These are phyloP conservation scores for Urochloa ruziziensis DNA, from an alignment of 176 grass and related monocot genomes.

Conservation along the genomic window DNA sequence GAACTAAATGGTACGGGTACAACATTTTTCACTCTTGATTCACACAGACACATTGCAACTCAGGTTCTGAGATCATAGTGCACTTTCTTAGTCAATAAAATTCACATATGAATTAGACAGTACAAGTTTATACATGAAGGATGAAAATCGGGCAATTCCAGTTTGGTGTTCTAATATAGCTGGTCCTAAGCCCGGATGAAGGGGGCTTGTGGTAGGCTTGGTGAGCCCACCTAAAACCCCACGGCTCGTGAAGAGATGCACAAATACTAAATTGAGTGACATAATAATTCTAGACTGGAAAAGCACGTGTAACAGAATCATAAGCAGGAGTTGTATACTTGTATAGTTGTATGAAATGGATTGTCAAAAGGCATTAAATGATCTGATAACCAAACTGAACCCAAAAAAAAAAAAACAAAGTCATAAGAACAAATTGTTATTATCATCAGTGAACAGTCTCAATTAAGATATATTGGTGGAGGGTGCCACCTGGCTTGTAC, in stretches of 20 bases:
- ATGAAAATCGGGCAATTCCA: neutral
- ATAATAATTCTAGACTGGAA: neutral
- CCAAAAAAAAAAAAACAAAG: conserved; percentile 1
- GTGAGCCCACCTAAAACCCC: neutral
- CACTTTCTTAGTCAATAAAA: neutral
- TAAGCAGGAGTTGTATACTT: no score
- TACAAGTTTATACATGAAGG: neutral
- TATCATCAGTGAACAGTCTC: neutral
- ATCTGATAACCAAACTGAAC: neutral
- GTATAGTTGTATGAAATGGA: neutral
- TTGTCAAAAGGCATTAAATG: neutral
- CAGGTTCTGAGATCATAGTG: neutral
- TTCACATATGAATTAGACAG: neutral
- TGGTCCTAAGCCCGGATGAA: neutral
- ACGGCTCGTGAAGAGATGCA: neutral
- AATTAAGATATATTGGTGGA: neutral
- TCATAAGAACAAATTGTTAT: neutral
- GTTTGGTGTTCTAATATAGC: neutral
- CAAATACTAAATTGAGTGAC: neutral
- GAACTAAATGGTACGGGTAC: neutral
- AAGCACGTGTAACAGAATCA: neutral
- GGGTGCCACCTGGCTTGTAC: neutral
- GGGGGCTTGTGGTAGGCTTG: neutral
- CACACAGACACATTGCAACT: neutral
- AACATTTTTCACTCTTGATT: conserved; percentile 2